Evolutionary conservation across 306 rosid species (phyloP).

Genomic region (Sophora flavescens): DNA sequence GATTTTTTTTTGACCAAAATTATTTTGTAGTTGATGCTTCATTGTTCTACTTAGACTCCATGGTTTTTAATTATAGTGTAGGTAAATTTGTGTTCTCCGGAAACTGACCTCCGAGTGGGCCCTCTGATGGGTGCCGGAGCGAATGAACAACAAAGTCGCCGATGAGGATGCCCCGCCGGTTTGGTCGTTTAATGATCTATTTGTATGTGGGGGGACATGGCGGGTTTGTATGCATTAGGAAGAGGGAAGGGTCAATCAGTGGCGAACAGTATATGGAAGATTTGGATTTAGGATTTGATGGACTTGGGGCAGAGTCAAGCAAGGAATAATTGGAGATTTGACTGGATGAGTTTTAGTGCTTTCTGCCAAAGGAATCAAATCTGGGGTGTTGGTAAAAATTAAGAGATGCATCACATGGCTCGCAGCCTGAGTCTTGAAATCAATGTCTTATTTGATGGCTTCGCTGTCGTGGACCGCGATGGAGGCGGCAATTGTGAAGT

Average conservation of each 20-base stretch:
- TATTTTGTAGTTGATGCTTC: too few species aligned
- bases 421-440: neutral
- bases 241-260: neutral
- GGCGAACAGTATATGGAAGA: neutral
- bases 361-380: constrained; percentile 1
- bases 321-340: neutral
- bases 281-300: neutral
- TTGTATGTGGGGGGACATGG: neutral
- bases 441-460: neutral
- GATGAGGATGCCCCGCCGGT: constrained; percentile 37
- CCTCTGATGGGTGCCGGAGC: constrained; percentile 58
- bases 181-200: neutral
- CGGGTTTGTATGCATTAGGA: constrained; percentile 7
- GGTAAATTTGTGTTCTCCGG: too few species aligned
- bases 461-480: constrained; percentile 34
- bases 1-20: too few species aligned
- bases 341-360: constrained; percentile 5
- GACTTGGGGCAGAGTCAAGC: neutral
- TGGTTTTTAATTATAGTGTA: too few species aligned
- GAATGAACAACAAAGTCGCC: neutral
- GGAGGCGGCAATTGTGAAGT: constrained; percentile 43
- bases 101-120: constrained; percentile 84
- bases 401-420: constrained; percentile 11
- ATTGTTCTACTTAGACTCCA: too few species aligned
- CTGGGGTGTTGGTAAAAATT: constrained; percentile 1